A percentile compares a stretch with the other conserved stretches of the same genome.
These are phyloP conservation scores for Fragilaria radians DNA, from an alignment of 108 stramenopile species.

Conservation along the genomic window DNA sequence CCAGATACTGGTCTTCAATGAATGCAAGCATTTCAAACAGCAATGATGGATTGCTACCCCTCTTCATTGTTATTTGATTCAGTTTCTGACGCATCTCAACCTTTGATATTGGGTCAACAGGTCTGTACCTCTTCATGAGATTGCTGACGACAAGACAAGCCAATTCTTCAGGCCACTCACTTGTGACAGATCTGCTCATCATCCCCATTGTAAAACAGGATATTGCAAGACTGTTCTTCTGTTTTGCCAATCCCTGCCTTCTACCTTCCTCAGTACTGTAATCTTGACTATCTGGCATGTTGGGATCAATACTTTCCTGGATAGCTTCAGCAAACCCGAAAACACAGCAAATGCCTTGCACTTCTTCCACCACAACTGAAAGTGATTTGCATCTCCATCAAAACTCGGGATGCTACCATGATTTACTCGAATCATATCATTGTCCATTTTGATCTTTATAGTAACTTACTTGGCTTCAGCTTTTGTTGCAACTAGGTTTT, in stretches of 20 bases:
- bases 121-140: constrained; percentile 3
- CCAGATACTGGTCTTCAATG: background rate
- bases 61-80: too few relatives aligned
- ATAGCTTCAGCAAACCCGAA: constrained; percentile 1
- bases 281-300: too few relatives aligned
- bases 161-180: background rate
- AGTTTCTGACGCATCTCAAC: too few relatives aligned
- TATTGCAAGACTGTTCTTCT: background rate
- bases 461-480: too few relatives aligned
- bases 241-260: too few relatives aligned
- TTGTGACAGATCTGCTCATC: constrained; percentile 1
- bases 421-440: too few relatives aligned
- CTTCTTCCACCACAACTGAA: constrained; percentile 7
- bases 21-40: background rate
- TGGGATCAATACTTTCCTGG: background rate
- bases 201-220: too few relatives aligned
- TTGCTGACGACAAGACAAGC: background rate
- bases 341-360: background rate
- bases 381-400: constrained; percentile 4
- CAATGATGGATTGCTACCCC: too few relatives aligned
- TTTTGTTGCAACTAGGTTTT: too few relatives aligned
- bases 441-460: too few relatives aligned
- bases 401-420: too few relatives aligned
- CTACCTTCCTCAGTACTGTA: too few relatives aligned
- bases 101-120: background rate